A percentile compares a stretch with the other conserved stretches of the same genome.
Conservation (phyloP, 306 rosid species). For the Hylodesmum podocarpum region DNA sequence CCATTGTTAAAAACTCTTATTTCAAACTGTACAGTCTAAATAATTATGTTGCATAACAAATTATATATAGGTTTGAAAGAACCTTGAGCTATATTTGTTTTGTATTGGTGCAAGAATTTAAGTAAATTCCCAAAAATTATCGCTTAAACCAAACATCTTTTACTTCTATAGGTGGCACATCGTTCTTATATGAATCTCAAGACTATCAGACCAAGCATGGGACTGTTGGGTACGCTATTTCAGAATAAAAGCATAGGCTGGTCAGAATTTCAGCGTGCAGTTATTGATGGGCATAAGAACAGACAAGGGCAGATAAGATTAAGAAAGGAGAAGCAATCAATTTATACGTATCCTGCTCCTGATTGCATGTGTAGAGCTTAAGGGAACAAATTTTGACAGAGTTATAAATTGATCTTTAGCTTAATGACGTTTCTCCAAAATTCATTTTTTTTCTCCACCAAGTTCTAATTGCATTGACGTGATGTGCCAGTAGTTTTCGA, state of each 20-base stretch:
- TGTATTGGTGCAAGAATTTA: conserved; percentile 7
- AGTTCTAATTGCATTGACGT: conserved; percentile 12
- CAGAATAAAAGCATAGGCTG: conserved; percentile 74
- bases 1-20: background rate
- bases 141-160: conserved; percentile 13
- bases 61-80: background rate
- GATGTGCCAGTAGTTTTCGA: conserved; percentile 1
- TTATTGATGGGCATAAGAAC: conserved; percentile 72
- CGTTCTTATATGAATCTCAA: conserved; percentile 82
- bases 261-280: conserved; percentile 69
- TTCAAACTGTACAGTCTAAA: conserved; percentile 3
- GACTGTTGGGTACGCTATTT: conserved; percentile 76
- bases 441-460: background rate
- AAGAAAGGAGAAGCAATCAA: conserved; percentile 85
- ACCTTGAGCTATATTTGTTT: conserved; percentile 8
- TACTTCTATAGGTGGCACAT: conserved; percentile 68
- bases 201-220: conserved; percentile 95
- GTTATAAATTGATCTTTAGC: conserved; percentile 12
- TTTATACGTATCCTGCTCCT: conserved; percentile 94
- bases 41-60: background rate
- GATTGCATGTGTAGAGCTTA: conserved; percentile 87
- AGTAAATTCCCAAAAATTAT: conserved; percentile 19
- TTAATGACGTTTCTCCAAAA: background rate
- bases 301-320: conserved; percentile 87
- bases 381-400: conserved; percentile 23